Base-by-base conservation (phyloP, 306 rosid species). In the Trifolium pratense region DNA sequence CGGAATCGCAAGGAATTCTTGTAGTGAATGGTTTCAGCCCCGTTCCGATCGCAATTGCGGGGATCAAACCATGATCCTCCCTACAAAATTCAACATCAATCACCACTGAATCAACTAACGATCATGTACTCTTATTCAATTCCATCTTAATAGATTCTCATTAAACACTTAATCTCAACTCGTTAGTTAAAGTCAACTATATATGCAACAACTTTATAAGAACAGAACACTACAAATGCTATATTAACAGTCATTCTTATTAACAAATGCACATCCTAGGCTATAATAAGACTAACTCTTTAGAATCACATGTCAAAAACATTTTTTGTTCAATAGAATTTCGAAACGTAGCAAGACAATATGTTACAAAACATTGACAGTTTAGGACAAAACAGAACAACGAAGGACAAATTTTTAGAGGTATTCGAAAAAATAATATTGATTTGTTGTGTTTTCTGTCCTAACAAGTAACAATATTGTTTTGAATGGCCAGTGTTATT, bases 331-430 rank as follows among this genome's bases (percentile, higher is more conserved):
- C 57, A 51, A 16, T 51, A 51, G 57, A 51, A 51, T 51, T 17
- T 51, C 57, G 57, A 51, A 51, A 51, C 57, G 57, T 51, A 16
- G 56, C 56, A 49, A 49, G 53, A 6, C 7, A 15, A 45, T 46
- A 46, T 15, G n/a, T 46, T 14, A 49, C 17, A 18, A 49, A 49
- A 7, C 21, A 51, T 4, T 0, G 57, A 16, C 23, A 16, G 21
- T 49, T 49, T 49, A 8, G 56, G 11, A 49, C 56, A 16, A 49
- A 49, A 16, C 23, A 51, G 57, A 51, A 16, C 12, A 16, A 51
- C 17, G 23, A 51, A 51, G 21, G 57, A 51, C 57, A 16, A 0
- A 3, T 51, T 16, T 16, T 51, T 9, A 51, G 49, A 51, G 57
- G 5, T 51, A 51, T 51, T 51, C 57, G 23, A 17, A 6, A 7